Percentiles rank a stretch among this genome's conserved stretches.
Conservation (phyloP, 257 asterid species). For the Phtheirospermum japonicum region DNA sequence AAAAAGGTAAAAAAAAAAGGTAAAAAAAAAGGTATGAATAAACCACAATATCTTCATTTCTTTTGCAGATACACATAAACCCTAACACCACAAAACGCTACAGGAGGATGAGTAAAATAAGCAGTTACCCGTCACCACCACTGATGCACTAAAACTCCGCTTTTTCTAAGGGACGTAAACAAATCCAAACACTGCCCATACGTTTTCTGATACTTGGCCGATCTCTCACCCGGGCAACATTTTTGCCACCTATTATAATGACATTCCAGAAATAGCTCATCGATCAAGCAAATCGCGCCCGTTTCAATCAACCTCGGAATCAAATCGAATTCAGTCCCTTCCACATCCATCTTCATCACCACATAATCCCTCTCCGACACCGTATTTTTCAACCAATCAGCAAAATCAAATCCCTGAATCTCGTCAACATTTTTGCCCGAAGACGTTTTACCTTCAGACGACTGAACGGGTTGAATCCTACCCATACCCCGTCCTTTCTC, state of each 20-base stretch:
- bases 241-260: conserved; percentile 98
- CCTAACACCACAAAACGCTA: conserved; percentile 19
- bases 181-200: conserved; percentile 82
- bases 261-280: conserved; percentile 92
- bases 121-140: conserved; percentile 76
- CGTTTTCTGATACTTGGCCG: conserved; percentile 68
- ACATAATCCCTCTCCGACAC: conserved; percentile 75
- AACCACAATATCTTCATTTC: conserved; percentile 32
- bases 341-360: conserved; percentile 98
- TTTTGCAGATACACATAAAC: conserved; percentile 28
- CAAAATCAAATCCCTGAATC: conserved; percentile 90
- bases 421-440: conserved; percentile 53
- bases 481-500: conserved; percentile 92
- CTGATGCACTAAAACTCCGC: conserved; percentile 95
- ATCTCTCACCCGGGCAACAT: conserved; percentile 94
- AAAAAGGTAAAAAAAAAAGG: too few species aligned
- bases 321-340: conserved; percentile 93
- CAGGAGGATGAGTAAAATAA: background rate
- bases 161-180: conserved; percentile 68
- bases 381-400: conserved; percentile 77
- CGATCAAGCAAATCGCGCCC: conserved; percentile 85
- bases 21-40: too few species aligned
- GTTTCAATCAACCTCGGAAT: conserved; percentile 81
- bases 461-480: conserved; percentile 82
- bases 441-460: conserved; percentile 35